Evolutionary conservation across 2,329 filamentous ascomycete genomes (phyloP), one percentile per base, ranked within the genome.

Genomic region (Ceratocystis smalleyi): DNA sequence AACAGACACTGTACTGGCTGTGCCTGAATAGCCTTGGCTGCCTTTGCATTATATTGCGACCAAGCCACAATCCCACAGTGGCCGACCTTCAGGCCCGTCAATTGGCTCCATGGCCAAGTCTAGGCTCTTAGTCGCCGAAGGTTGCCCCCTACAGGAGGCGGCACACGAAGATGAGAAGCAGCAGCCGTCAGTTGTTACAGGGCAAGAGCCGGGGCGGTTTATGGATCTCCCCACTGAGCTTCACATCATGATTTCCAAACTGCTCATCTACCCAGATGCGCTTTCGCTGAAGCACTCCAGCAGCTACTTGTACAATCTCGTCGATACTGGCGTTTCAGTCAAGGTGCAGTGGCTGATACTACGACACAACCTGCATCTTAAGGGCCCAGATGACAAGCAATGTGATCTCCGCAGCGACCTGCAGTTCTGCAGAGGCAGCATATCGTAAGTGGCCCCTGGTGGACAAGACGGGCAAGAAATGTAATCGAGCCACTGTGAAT

Each of bases 261-360:
- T 81, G 63, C 81, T 89, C 66, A 79, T 79, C 40, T 89, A 89
- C 67, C 86, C 86, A 0, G 86, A 89, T 67, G 86, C 86, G 0
- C 77, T 89, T 1, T 85, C 85, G 0, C 75, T 89, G 17, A 88
- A 88, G 70, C 85, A 88, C 71, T 81, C 81, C 22, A 83, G 75
- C 70, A 78, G 79, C 65, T 78, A 86, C 70, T 85, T 89, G 71
- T 85, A 84, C 74, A 69, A 72, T 59, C 73, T 87, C 1, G 83
- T 88, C 67, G 79, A 85, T 71, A 89, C 86, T 0, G 84, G 83
- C 43, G 76, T 88, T 35, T 72, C 77, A 32, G 76, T 88, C 55
- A 88, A 88, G 71, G 79, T 89, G 12, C 79, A 81, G 65, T 89
- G 86, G 86, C 76, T 89, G 3, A 77, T 88, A 66, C 78, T 86